Conservation (phyloP, 148 eudicot species). For the Nepenthes mirabilis region DNA sequence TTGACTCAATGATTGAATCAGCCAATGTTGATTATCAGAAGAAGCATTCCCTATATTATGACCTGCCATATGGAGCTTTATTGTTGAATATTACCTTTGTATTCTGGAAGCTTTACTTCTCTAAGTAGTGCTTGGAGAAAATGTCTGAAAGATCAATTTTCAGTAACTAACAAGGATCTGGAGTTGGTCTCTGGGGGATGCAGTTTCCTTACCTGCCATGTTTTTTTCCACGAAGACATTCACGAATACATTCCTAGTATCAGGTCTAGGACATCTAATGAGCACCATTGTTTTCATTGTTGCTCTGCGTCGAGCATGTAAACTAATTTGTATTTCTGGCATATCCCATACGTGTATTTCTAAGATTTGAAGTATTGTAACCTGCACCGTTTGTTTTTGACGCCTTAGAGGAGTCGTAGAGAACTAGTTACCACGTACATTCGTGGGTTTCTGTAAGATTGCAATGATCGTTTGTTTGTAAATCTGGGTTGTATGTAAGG, state of each 20-base stretch:
- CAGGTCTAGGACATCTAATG: neutral
- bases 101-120: no score
- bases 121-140: no score
- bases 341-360: no score
- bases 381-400: neutral
- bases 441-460: no score
- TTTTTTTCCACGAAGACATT: neutral
- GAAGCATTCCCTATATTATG: no score
- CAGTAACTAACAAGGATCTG: neutral
- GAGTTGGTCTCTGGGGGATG: neutral
- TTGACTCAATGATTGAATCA: constrained; percentile 37
- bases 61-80: no score
- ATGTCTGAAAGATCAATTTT: neutral
- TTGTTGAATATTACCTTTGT: no score
- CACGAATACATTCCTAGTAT: neutral
- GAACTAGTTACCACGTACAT: no score
- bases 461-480: neutral
- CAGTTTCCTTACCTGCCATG: neutral
- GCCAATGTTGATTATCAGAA: constrained; percentile 1
- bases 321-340: neutral
- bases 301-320: neutral
- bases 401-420: neutral
- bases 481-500: neutral
- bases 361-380: neutral
- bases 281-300: neutral